phyloP scores from a whole-genome alignment of 257 asterid genomes.

The Capsicum rhomboideum region DNA sequence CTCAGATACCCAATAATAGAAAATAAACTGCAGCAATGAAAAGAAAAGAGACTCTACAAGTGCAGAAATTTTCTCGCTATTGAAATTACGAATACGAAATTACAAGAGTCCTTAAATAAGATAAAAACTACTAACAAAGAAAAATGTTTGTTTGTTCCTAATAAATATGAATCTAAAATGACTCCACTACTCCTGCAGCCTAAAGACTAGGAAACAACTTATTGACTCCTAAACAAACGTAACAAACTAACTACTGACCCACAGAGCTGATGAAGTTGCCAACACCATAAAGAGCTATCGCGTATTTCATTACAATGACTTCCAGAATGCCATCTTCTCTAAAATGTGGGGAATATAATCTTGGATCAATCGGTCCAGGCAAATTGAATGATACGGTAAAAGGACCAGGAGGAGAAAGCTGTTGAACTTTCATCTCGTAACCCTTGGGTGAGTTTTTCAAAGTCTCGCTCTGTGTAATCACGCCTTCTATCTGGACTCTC shows the following conservation, averaged over 20 bases:
- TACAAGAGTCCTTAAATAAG: not conserved
- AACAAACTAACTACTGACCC: no score
- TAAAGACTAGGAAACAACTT: no score
- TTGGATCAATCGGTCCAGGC: conserved; percentile 40
- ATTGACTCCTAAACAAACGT: no score
- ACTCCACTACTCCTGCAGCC: no score
- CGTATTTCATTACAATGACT: conserved; percentile 12
- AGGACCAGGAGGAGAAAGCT: conserved; percentile 38
- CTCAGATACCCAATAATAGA: no score
- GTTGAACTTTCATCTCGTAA: conserved; percentile 25
- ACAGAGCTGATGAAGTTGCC: no score
- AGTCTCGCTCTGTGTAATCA: conserved; percentile 9
- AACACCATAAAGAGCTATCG: conserved; percentile 5
- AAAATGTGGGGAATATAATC: conserved; percentile 15
- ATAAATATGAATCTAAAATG: not conserved
- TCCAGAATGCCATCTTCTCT: conserved; percentile 31
- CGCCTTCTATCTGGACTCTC: conserved; percentile 32
- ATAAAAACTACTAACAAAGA: no score
- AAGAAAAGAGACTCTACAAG: not conserved
- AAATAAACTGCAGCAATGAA: not conserved
- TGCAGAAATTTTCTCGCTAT: not conserved
- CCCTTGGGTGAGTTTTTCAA: conserved; percentile 15
- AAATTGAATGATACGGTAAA: conserved; percentile 33
- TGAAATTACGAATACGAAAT: not conserved
- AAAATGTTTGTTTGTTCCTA: not conserved